phyloP scores from a whole-genome alignment of 306 rosid genomes.

The Ceratonia siliqua region DNA sequence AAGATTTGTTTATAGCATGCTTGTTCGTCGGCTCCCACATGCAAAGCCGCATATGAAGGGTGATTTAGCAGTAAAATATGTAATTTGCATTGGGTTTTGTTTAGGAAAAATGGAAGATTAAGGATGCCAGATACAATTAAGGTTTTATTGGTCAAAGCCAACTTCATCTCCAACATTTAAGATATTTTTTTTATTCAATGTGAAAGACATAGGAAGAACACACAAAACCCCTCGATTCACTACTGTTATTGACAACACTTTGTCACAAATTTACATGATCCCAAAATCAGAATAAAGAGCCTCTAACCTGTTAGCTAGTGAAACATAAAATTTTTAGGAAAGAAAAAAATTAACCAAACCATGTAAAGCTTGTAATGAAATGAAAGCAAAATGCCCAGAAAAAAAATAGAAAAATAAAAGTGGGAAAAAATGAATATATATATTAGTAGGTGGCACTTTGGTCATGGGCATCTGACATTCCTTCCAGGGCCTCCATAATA shows the following conservation, averaged over 20 bases:
- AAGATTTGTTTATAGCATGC: conserved; percentile 26
- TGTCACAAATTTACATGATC: conserved; percentile 56
- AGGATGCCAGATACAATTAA: background rate
- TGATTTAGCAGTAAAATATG: conserved; percentile 34
- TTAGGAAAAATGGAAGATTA: background rate
- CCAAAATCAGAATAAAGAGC: conserved; percentile 36
- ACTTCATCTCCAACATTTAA: background rate
- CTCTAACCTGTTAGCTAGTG: conserved; percentile 37
- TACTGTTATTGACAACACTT: conserved; percentile 40
- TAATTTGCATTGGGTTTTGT: conserved; percentile 18
- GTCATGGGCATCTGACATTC: conserved; percentile 87
- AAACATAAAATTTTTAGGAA: conserved; percentile 31
- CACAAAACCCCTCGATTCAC: conserved; percentile 27
- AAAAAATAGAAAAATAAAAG: background rate
- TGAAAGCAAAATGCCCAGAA: conserved; percentile 27
- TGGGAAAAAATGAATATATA: conserved; percentile 11
- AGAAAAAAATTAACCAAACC: conserved; percentile 46
- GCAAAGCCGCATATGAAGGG: conserved; percentile 42
- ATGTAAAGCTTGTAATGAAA: conserved; percentile 38
- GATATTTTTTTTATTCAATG: conserved; percentile 3
- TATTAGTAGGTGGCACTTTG: background rate
- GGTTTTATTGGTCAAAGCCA: conserved; percentile 22
- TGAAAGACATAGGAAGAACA: conserved; percentile 16
- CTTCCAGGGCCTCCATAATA: conserved; percentile 99
- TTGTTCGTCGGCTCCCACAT: conserved; percentile 48